Evolutionary conservation across 192 early-diverging fungal species (phyloP), one percentile per base, ranked within the genome.

Genomic region (Coemansia sp.): DNA sequence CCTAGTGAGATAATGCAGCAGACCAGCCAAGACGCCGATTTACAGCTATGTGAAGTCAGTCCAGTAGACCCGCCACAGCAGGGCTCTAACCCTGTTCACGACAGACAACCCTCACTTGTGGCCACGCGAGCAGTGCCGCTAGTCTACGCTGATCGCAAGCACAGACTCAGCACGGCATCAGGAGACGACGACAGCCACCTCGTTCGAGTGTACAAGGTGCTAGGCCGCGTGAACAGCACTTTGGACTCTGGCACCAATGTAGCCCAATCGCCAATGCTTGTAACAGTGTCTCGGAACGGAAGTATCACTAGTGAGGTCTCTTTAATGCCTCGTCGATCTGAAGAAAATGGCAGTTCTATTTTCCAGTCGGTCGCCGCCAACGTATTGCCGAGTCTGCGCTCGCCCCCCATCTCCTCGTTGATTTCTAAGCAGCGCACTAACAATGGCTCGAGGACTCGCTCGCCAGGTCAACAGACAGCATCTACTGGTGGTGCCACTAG

Each of bases 241-340:
- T 31, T 61, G 13, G 44, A 41, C 15, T 32, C 58, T 12, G 56
- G 55, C 46, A 10, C 64, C 41, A 61, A 64, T n/a, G 45, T 67
- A n/a, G 74, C 69, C 4, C 51, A 62, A 2, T 69, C 78, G 56
- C 78, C 78, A 13, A 24, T 80, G 5, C 59, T 75, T 24, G 72
- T 80, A 19, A 75, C 78, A 7, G 72, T 80, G 38, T 63, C 78
- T 17, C 65, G 73, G 10, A 67, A 72, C 41, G 78, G 72, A 34
- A 80, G 78, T 68, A 68, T 75, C 32, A 59, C 75, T 40, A 71
- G 78, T 34, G 71, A 70, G n/a, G 36, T 15, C 10, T 13, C 61
- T 10, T 65, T 32, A n/a, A 13, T 32, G 55, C 55, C 38, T 17
- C 59, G 65, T 20, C 77, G 38, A 12, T 76, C 74, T 4, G 64